Evolutionary conservation across 495 filamentous ascomycete genomes (phyloP), one percentile per base, ranked within the genome.

Genomic region (Neurospora sp.): DNA sequence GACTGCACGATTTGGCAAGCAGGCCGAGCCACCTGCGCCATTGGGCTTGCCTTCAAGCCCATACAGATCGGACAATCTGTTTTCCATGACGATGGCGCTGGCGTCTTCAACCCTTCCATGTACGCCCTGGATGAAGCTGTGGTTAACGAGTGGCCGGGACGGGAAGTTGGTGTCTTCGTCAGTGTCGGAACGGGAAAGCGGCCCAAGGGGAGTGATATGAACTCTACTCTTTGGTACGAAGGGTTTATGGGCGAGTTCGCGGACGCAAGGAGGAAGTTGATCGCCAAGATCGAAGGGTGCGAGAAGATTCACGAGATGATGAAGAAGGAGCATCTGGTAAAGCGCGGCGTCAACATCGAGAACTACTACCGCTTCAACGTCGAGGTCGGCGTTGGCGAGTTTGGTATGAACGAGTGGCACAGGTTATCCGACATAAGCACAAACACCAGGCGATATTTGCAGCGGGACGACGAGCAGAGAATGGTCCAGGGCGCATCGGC

Each of bases 341-440:
- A 92, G 80, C 89, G 93, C 39, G 89, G 91, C 27, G 93, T 98
- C 70, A 92, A 90, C 75, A 88, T 90, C 69, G 94, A 97, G 72
- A 94, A 97, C 81, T 99, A 99, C 86, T 97, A 94, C 82, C 92
- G 96, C n/a, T 86, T 97, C 37, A 99, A 99, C 74, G 96, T 98
- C 35, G 95, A 98, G 78, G 92, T 97, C 6, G 96, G 96, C 0
- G 96, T 99, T 31, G 96, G 96, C 54, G 96, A 99, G 78, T 98
- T 98, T 79, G 95, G 93, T 69, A 97, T 99, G 93, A 98, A 98
- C 79, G 96, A 98, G 79, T 99, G 96, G 95, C 89, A 93, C 78
- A 89, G 96, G 5, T 85, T 99, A 16, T 90, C 92, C 40, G 95
- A 98, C 54, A 98, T 99, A 81, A 94, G 91, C 82, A 97, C 93